Base-by-base conservation (phyloP, 441 rosid species). In the Omphalea diandra region DNA sequence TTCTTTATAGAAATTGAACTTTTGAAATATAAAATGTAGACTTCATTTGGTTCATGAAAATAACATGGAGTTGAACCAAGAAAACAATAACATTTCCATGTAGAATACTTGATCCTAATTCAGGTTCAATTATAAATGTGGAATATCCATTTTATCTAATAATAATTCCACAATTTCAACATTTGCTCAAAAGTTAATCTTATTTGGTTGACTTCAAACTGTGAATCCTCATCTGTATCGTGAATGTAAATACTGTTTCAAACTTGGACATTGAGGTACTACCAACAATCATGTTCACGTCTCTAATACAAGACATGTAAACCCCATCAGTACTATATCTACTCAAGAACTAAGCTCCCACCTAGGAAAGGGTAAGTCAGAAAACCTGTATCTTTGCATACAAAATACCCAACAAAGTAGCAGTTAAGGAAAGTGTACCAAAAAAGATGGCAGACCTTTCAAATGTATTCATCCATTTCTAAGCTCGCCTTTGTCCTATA, bases 401-500 rank as follows among this genome's bases (percentile, higher is more conserved):
- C n/a, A 50, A 22, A 22, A 22, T 20, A 10, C 15, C 14, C 20
- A 9, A 27, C n/a, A 18, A 54, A 17, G 18, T 40, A 67, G 29
- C 26, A 67, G 62, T 38, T 22, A n/a, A 17, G 63, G 17, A 46
- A 11, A 15, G 2, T 17, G 38, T 65, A 15, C 10, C 54, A 44
- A 33, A 40, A 15, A 55, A 29, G 31, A 24, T 4, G 12, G 35
- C 38, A 38, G 46, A 20, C 49, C 50, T 72, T 26, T 76, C 72
- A 36, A n/a, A 33, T 61, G 41, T 56, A 20, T 36, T 81, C 80
- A 55, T 85, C 88, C 18, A 54, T 18, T 69, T 82, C 88, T 32
- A 59, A 70, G 53, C 31, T 78, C 59, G 80, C 76, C 76, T 81
- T 94, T 64, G 59, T 41, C 44, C 98, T 77, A 80, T 94, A 91